A percentile compares a stretch with the other conserved stretches of the same genome.
These are phyloP conservation scores for Metschnikowia amazonensis DNA, from an alignment of 805 yeast genomes.

Conservation along the genomic window DNA sequence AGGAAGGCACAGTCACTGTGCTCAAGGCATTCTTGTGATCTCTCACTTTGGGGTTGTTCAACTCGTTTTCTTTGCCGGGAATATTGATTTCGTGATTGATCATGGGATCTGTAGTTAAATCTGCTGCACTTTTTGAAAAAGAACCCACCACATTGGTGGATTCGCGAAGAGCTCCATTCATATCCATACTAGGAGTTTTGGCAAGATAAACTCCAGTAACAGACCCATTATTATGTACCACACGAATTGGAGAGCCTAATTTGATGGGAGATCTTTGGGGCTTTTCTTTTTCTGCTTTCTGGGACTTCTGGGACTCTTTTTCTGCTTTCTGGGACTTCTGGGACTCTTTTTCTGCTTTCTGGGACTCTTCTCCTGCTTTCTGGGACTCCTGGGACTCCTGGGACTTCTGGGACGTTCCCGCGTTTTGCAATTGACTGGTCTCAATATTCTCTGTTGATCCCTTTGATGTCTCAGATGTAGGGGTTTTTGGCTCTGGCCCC, in stretches of 20 bases:
- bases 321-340: no score
- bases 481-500: no score
- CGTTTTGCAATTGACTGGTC: no score
- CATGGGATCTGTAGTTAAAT: not conserved
- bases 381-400: no score
- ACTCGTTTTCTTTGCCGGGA: not conserved
- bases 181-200: slow-evolving; percentile 4
- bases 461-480: no score
- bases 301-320: no score
- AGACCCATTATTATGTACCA: slow-evolving; percentile 28
- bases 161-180: not conserved
- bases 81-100: not conserved
- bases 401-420: no score
- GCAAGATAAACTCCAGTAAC: slow-evolving; percentile 25
- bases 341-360: no score
- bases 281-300: no score
- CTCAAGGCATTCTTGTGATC: slow-evolving; percentile 20
- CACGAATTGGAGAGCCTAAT: slow-evolving; percentile 37
- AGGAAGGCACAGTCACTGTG: slow-evolving; percentile 34
- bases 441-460: no score
- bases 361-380: no score
- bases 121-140: not conserved
- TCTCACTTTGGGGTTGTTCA: slow-evolving; percentile 23
- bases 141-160: not conserved
- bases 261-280: slow-evolving; percentile 35